Base-by-base conservation (phyloP, 75 land plant genomes). In the Ceratopteris richardii region DNA sequence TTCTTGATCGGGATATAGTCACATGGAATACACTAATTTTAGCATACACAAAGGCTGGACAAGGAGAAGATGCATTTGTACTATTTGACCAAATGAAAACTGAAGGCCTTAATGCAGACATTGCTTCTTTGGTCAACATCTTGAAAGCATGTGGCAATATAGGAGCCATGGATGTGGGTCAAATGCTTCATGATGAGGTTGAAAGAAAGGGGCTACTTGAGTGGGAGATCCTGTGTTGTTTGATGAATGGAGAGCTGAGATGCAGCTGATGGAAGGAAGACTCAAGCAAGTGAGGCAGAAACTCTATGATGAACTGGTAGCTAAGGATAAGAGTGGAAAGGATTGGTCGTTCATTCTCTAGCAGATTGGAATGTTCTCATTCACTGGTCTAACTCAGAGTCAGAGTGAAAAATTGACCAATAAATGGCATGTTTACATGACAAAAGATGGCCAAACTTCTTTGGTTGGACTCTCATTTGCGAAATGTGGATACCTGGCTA, bases 341-440 rank as follows among this genome's bases (percentile, higher is more conserved):
- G 91, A 94, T 43, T 94, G 96, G 98, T 90, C 98, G 18, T 94
- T 86, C 56, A 63, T 94, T 51, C 85, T 94, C 44, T 75, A 78
- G 69, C 96, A 94, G 77, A 94, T 94, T 56, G 98, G 98, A 68
- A 94, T 94, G 98, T 94, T 94, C 54, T 94, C 98, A 14, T 90
- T 71, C 72, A 94, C 96, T 40, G 98, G 98, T 28, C 69, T 94
- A 57, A 86, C 67, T 77, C 90, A 83, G 67, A 57, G 81, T 43
- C 98, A 94, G 91, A 86, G 88, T 69, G 96, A 90, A 2, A 86
- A 83, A 56, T 90, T 94, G 98, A 83, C 98, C 10, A 72, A 86
- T 27, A 94, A 94, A 71, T 94, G 98, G 98, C 98, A 90, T 62
- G 82, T 94, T 27, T 90, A 94, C 81, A 90, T 94, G 96, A 94